Evolutionary conservation across 2,329 filamentous ascomycete species (phyloP).

Genomic region (Cryphonectria japonica): DNA sequence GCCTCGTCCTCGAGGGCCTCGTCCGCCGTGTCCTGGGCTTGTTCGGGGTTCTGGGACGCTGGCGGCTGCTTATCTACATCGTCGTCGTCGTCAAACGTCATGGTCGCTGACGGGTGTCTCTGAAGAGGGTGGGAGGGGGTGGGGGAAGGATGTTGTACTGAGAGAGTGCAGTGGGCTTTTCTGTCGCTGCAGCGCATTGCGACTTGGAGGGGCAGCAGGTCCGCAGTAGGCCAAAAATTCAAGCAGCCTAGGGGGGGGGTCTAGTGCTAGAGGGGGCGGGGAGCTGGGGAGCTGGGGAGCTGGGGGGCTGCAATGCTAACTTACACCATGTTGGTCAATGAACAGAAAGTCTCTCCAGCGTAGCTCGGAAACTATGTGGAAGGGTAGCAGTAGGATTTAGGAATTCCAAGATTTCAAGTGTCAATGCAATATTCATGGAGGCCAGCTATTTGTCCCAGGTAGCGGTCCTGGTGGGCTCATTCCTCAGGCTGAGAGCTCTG

Average conservation of each 20-base stretch:
- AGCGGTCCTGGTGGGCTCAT: too few relatives aligned
- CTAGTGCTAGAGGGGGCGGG: neutral
- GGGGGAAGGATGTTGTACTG: neutral
- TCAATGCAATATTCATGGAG: too few relatives aligned
- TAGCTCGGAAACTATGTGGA: neutral
- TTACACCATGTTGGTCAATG: neutral
- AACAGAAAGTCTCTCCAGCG: neutral
- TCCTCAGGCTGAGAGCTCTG: too few relatives aligned
- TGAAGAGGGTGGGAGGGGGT: neutral
- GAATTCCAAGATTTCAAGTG: neutral
- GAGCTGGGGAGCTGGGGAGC: neutral
- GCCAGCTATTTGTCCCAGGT: too few relatives aligned
- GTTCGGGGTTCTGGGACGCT: conserved; percentile 37
- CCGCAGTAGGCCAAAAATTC: conserved; percentile 3
- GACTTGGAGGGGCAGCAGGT: neutral
- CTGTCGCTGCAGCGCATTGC: neutral
- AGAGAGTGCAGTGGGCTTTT: too few relatives aligned
- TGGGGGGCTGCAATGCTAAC: neutral
- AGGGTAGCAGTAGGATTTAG: too few relatives aligned
- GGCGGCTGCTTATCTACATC: conserved; percentile 29
- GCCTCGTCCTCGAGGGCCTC: conserved; percentile 75
- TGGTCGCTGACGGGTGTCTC: conserved; percentile 16
- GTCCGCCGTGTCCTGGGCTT: conserved; percentile 47
- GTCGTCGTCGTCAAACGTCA: conserved; percentile 39
- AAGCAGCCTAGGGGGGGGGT: neutral